Percentiles rank a stretch among this genome's conserved stretches.
These are phyloP conservation scores for Sungouiella thailandica DNA, from an alignment of 805 yeast species.

Conservation along the genomic window DNA sequence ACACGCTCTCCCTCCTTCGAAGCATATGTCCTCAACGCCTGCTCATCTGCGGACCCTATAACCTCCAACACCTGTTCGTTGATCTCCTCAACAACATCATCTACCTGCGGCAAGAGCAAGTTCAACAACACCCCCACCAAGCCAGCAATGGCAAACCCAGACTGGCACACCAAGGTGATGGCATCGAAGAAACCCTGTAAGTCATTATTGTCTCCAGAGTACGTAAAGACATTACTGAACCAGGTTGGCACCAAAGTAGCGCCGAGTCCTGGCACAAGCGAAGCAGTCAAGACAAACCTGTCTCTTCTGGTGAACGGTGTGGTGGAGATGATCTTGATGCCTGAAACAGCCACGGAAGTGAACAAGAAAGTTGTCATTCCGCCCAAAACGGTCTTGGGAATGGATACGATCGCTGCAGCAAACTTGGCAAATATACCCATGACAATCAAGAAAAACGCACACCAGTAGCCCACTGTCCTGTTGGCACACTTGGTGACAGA, in stretches of 20 bases:
- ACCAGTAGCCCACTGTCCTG: conserved; percentile 74
- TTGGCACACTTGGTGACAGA: conserved; percentile 90
- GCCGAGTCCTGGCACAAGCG: conserved; percentile 14
- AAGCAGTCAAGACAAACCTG: conserved; percentile 14
- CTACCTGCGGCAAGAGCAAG: conserved; percentile 14
- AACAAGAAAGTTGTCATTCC: conserved; percentile 17
- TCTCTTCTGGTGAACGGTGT: conserved; percentile 18
- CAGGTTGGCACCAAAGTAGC: conserved; percentile 15
- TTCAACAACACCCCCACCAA: conserved; percentile 14
- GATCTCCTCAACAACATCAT: conserved; percentile 15
- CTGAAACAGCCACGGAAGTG: conserved; percentile 16
- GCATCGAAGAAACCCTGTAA: conserved; percentile 14
- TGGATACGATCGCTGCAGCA: conserved; percentile 60
- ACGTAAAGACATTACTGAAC: conserved; percentile 13
- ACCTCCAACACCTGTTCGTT: conserved; percentile 16
- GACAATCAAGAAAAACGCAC: conserved; percentile 70
- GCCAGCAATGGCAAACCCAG: conserved; percentile 16
- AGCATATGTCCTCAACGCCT: conserved; percentile 10
- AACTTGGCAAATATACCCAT: conserved; percentile 76
- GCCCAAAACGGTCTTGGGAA: conserved; percentile 51
- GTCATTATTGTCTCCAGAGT: conserved; percentile 11
- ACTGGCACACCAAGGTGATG: conserved; percentile 14
- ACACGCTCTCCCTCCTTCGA: no score
- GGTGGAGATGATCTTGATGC: conserved; percentile 16
- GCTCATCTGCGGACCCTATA: conserved; percentile 15